These are phyloP conservation scores for Podospora didyma DNA, from an alignment of 495 filamentous ascomycete species.

Conservation along the genomic window DNA sequence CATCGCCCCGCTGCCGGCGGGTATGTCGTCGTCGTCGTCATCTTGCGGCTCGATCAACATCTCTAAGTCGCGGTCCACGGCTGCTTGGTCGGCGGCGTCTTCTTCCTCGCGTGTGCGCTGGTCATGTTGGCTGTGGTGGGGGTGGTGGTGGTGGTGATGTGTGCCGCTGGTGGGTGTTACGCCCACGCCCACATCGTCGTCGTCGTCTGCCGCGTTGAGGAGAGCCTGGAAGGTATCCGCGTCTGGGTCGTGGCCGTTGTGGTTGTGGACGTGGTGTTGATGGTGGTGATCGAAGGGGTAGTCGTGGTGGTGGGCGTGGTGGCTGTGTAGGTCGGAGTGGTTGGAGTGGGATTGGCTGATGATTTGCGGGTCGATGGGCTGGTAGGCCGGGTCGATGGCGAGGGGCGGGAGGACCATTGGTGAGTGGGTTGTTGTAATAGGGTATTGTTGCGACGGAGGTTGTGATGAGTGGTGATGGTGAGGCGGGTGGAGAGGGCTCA, in stretches of 20 bases:
- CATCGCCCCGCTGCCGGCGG: neutral
- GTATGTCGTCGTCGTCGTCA: conserved; percentile 27
- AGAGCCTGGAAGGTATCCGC: too few species aligned
- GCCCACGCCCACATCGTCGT: conserved; percentile 1
- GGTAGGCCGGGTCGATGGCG: conserved; percentile 24
- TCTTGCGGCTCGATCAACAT: conserved; percentile 46
- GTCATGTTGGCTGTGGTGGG: conserved; percentile 1
- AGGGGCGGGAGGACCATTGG: conserved; percentile 17
- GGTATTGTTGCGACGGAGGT: conserved; percentile 18
- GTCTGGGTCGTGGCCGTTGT: neutral
- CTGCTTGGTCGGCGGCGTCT: conserved; percentile 30
- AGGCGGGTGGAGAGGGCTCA: conserved; percentile 20
- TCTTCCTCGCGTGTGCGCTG: conserved; percentile 13
- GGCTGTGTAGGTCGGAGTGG: conserved; percentile 15
- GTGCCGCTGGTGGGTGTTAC: neutral
- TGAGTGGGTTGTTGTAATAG: conserved; percentile 13
- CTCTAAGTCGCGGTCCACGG: conserved; percentile 46
- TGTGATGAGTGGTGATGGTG: conserved; percentile 6
- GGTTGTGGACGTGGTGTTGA: conserved; percentile 17
- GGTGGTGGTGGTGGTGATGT: conserved; percentile 16
- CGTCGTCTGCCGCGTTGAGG: neutral
- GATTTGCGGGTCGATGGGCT: conserved; percentile 50
- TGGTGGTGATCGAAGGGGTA: conserved; percentile 19
- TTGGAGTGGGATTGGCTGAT: conserved; percentile 34
- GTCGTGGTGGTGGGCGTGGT: conserved; percentile 20